Evolutionary conservation across 2,329 filamentous ascomycete genomes (phyloP).

Genomic region (Aspergillus ochraceus): DNA sequence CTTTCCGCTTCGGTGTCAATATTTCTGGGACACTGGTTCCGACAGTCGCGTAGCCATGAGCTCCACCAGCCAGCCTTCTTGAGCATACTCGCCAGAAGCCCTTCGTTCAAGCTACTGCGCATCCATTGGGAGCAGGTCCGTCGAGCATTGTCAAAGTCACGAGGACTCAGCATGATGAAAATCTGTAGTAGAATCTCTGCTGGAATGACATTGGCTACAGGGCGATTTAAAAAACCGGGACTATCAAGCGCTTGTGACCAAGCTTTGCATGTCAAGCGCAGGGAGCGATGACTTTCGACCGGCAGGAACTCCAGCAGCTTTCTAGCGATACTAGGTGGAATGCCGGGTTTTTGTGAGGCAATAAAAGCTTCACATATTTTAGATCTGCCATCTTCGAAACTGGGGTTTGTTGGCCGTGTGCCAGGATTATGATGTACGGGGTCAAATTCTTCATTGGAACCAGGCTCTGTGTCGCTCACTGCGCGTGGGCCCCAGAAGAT

Average conservation of each 20-base stretch:
- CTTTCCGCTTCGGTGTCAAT: slow-evolving; percentile 41
- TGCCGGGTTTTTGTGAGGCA: not conserved
- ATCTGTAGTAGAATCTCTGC: slow-evolving; percentile 53
- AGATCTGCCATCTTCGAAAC: too few relatives aligned
- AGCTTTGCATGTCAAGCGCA: slow-evolving; percentile 35
- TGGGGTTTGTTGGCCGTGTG: not conserved
- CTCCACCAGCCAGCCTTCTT: slow-evolving; percentile 57
- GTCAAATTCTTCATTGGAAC: not conserved
- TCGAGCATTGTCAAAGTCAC: slow-evolving; percentile 61
- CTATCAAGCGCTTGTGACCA: slow-evolving; percentile 34
- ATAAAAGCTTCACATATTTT: not conserved
- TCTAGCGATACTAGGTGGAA: slow-evolving; percentile 10
- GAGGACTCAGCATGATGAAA: slow-evolving; percentile 45
- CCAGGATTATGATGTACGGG: not conserved
- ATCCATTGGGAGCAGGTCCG: slow-evolving; percentile 63
- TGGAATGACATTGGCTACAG: slow-evolving; percentile 41
- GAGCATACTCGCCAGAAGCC: slow-evolving; percentile 55
- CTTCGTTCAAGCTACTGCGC: slow-evolving; percentile 54
- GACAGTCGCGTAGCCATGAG: slow-evolving; percentile 35
- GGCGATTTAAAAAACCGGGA: slow-evolving; percentile 21
- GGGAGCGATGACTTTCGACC: slow-evolving; percentile 10
- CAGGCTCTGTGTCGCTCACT: not conserved
- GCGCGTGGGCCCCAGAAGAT: not conserved
- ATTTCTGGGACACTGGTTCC: slow-evolving; percentile 27
- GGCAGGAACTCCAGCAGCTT: slow-evolving; percentile 11